phyloP scores from a whole-genome alignment of 2,329 filamentous ascomycete genomes.

The Alternaria incomplexa region DNA sequence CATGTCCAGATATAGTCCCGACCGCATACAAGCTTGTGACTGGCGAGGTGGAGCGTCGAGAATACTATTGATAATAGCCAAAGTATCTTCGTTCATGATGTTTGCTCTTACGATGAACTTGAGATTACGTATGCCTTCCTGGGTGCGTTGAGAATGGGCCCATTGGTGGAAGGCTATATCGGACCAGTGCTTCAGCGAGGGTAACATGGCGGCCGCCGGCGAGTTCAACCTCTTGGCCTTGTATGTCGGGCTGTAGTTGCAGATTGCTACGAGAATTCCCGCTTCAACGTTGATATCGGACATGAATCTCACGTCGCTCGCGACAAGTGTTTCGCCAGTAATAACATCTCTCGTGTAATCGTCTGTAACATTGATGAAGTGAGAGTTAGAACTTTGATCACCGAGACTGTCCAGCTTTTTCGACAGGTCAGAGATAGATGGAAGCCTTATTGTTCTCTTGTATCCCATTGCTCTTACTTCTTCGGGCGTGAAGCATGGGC shows the following conservation, averaged over 20 bases:
- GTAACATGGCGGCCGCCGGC: neutral
- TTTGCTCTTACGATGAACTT: neutral
- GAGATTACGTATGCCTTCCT: neutral
- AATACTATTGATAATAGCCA: neutral
- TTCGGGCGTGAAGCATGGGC: neutral
- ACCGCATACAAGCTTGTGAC: neutral
- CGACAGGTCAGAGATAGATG: neutral
- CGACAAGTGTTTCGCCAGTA: neutral
- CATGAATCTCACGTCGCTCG: neutral
- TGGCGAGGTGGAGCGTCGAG: neutral
- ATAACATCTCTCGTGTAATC: neutral
- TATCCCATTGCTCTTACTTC: neutral
- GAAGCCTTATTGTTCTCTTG: neutral
- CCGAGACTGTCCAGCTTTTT: neutral
- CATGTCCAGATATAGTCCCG: neutral
- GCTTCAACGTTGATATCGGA: neutral
- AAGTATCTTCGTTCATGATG: neutral
- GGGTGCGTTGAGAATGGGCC: neutral
- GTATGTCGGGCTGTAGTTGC: neutral
- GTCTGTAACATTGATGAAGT: neutral
- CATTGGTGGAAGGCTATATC: neutral
- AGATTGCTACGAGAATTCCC: neutral
- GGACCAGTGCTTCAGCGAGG: neutral
- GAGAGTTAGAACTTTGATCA: neutral
- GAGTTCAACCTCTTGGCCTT: neutral